Evolutionary conservation across 2,329 filamentous ascomycete genomes (phyloP).

Genomic region (Monosporascus cannonballus): DNA sequence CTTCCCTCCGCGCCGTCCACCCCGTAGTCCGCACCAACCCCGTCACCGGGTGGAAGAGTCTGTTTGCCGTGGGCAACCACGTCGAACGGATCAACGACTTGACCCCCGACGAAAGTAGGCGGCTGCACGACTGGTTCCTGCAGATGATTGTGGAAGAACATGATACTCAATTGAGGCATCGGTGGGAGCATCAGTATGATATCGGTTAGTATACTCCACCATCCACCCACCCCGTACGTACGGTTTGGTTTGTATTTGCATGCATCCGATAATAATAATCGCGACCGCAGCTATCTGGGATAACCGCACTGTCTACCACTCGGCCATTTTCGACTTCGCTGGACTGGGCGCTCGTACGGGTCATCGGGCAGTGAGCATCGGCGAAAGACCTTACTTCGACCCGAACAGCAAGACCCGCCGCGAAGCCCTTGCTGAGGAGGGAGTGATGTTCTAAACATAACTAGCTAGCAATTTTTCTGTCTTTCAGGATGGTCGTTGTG

Average conservation of each 20-base stretch:
- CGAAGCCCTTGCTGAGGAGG: conserved; percentile 25
- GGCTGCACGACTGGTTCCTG: conserved; percentile 43
- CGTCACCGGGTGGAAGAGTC: conserved; percentile 51
- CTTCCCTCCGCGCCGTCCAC: conserved; percentile 42
- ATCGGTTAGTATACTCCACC: conserved; percentile 20
- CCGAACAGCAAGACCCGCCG: conserved; percentile 34
- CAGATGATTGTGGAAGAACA: conserved; percentile 48
- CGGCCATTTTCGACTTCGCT: conserved; percentile 44
- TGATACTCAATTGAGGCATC: conserved; percentile 49
- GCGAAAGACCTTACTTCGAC: conserved; percentile 42
- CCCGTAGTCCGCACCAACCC: conserved; percentile 55
- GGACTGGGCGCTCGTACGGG: conserved; percentile 31
- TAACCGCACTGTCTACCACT: conserved; percentile 47
- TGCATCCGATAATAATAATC: too few species aligned
- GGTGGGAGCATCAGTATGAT: conserved; percentile 45
- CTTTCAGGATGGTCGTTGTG: too few species aligned
- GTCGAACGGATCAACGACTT: conserved; percentile 49
- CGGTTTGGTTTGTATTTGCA: too few species aligned
- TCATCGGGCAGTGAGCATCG: conserved; percentile 41
- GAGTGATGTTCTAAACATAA: too few species aligned
- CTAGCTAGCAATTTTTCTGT: too few species aligned
- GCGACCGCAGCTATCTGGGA: conserved; percentile 51
- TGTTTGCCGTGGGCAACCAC: conserved; percentile 29
- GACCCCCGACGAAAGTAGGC: conserved; percentile 46
- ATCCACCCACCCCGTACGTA: too few species aligned